These are phyloP conservation scores for Herpotrichia juniperi DNA, from an alignment of 2,329 filamentous ascomycete genomes.

Conservation along the genomic window DNA sequence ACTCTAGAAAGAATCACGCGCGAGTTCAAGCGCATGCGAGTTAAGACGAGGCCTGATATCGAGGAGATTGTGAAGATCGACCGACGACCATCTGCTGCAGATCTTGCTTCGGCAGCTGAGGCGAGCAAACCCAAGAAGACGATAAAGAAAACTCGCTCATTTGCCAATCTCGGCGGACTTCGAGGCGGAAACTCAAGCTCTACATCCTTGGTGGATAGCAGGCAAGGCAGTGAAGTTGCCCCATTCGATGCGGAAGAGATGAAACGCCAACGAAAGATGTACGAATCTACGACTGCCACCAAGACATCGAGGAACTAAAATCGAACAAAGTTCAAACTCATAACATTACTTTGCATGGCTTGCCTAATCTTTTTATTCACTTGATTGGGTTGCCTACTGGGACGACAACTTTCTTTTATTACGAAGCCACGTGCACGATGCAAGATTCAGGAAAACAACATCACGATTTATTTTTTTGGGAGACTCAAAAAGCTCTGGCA, in stretches of 20 bases:
- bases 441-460: background rate
- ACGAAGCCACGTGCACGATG: background rate
- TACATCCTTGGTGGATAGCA: conserved; percentile 33
- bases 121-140: conserved; percentile 38
- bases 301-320: background rate
- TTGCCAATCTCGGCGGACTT: conserved; percentile 33
- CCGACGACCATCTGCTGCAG: conserved; percentile 22
- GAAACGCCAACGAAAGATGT: conserved; percentile 42
- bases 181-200: conserved; percentile 37
- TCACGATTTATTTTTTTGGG: background rate
- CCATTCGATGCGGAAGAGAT: conserved; percentile 45
- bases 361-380: too few relatives aligned
- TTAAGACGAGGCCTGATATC: conserved; percentile 57
- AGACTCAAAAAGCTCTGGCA: background rate
- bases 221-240: conserved; percentile 40
- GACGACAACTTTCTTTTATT: conserved; percentile 8
- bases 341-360: too few relatives aligned
- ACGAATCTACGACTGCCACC: conserved; percentile 32
- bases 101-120: conserved; percentile 18
- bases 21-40: conserved; percentile 64
- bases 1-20: conserved; percentile 65
- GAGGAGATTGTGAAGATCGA: conserved; percentile 51
- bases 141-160: conserved; percentile 44
- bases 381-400: too few relatives aligned
- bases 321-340: too few relatives aligned